Conservation (phyloP, 2,329 filamentous ascomycete genomes). For the Pseudocercospora vitis region DNA sequence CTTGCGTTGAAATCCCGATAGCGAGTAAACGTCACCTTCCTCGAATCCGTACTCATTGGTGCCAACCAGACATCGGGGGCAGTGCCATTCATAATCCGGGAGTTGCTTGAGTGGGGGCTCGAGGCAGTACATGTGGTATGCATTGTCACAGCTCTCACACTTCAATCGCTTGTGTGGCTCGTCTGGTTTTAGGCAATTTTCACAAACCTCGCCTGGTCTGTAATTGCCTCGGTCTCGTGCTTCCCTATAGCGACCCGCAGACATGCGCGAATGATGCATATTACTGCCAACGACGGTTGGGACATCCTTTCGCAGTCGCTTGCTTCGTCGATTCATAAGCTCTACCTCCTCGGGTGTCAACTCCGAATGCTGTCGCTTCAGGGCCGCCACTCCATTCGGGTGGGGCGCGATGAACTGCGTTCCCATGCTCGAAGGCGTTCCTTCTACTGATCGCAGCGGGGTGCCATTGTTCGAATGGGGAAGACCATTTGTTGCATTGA, state of each 20-base stretch:
- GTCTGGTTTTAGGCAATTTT: conserved; percentile 79
- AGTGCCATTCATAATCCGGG: conserved; percentile 92
- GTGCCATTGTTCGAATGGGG: conserved; percentile 28
- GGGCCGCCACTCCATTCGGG: conserved; percentile 32
- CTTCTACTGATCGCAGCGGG: conserved; percentile 34
- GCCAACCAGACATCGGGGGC: conserved; percentile 88
- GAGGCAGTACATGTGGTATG: conserved; percentile 83
- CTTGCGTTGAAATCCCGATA: conserved; percentile 94
- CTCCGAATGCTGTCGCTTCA: conserved; percentile 70
- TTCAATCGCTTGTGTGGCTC: conserved; percentile 69
- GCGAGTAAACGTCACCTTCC: conserved; percentile 90
- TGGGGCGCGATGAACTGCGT: conserved; percentile 28
- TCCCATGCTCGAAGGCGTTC: conserved; percentile 52
- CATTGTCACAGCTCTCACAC: conserved; percentile 89
- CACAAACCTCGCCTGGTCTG: conserved; percentile 68
- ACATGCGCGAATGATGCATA: conserved; percentile 90
- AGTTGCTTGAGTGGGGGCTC: conserved; percentile 80
- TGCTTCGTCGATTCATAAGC: conserved; percentile 69
- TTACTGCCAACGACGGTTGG: conserved; percentile 93
- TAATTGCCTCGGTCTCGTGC: conserved; percentile 58
- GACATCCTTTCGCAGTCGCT: conserved; percentile 80
- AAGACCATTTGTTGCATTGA: conserved; percentile 55
- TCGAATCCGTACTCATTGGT: conserved; percentile 97
- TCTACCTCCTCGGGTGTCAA: conserved; percentile 44
- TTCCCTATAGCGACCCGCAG: conserved; percentile 63